A percentile compares a stretch with the other conserved stretches of the same genome.
These are phyloP conservation scores for Anastatica hierochuntica DNA, from an alignment of 345 rosid genomes.

Conservation along the genomic window DNA sequence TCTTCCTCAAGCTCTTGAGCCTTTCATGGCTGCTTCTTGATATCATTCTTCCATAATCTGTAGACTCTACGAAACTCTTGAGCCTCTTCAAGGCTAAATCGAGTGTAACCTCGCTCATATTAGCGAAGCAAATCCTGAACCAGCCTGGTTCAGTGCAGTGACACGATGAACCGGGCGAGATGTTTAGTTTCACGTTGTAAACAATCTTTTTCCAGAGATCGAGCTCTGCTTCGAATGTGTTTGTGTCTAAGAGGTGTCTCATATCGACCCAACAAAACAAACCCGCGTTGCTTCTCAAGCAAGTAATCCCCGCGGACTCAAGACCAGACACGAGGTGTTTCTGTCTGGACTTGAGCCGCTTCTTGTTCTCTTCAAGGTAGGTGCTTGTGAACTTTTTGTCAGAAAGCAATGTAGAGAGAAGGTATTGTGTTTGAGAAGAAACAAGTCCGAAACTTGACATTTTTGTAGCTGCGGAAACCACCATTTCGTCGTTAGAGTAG, in stretches of 20 bases:
- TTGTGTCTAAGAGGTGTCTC: constrained; percentile 54
- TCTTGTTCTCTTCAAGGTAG: constrained; percentile 49
- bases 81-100: constrained; percentile 50
- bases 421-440: constrained; percentile 71
- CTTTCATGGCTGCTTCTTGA: constrained; percentile 40
- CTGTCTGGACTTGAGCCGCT: constrained; percentile 44
- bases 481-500: constrained; percentile 56
- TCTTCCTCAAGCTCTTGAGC: constrained; percentile 42
- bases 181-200: constrained; percentile 51
- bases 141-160: constrained; percentile 81
- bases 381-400: constrained; percentile 58
- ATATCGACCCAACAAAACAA: constrained; percentile 83
- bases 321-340: constrained; percentile 50
- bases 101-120: constrained; percentile 57
- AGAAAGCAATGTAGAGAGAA: constrained; percentile 55
- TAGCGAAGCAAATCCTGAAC: constrained; percentile 70
- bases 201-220: constrained; percentile 73
- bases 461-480: constrained; percentile 70
- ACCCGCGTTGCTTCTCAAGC: constrained; percentile 58
- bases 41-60: constrained; percentile 13
- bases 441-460: constrained; percentile 86
- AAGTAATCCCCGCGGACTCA: constrained; percentile 46
- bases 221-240: constrained; percentile 68
- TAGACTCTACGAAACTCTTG: constrained; percentile 45
- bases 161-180: constrained; percentile 67